These are phyloP conservation scores for Lachancea nothofagi DNA, from an alignment of 805 yeast species.

Conservation along the genomic window DNA sequence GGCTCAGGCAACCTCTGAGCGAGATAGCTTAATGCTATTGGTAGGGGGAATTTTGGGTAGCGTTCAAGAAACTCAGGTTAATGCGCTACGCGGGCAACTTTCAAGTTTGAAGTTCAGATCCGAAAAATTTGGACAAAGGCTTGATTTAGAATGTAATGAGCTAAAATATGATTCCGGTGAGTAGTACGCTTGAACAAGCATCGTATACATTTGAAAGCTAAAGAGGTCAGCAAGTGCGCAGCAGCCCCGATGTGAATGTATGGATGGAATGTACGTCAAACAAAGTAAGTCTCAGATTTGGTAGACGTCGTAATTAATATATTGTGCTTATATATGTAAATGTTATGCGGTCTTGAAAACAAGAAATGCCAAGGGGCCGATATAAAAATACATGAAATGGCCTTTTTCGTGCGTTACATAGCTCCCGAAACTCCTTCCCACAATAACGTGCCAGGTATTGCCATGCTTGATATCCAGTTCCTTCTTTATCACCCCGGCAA, in stretches of 20 bases:
- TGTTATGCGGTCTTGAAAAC: constrained; percentile 59
- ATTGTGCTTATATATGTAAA: too few species aligned
- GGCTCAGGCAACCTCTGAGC: constrained; percentile 1
- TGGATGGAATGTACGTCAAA: too few species aligned
- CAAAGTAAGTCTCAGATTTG: too few species aligned
- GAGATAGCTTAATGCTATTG: constrained; percentile 4
- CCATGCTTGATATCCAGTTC: constrained; percentile 58
- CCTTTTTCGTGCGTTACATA: constrained; percentile 78
- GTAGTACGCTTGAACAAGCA: too few species aligned
- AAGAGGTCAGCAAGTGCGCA: too few species aligned
- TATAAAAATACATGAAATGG: constrained; percentile 62
- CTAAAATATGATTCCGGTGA: neutral
- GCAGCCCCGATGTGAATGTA: too few species aligned
- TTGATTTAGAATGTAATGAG: neutral
- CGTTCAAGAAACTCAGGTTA: neutral
- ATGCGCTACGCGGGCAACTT: neutral
- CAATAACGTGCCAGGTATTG: constrained; percentile 75
- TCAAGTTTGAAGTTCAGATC: neutral
- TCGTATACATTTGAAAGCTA: too few species aligned
- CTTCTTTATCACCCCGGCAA: constrained; percentile 62
- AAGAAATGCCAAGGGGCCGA: constrained; percentile 62
- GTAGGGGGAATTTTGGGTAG: constrained; percentile 6
- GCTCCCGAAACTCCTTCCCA: constrained; percentile 73
- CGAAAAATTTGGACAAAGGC: neutral
- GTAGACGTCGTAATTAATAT: too few species aligned